phyloP scores from a whole-genome alignment of 305 asterid species.

The Solanum aculeatissimum region DNA sequence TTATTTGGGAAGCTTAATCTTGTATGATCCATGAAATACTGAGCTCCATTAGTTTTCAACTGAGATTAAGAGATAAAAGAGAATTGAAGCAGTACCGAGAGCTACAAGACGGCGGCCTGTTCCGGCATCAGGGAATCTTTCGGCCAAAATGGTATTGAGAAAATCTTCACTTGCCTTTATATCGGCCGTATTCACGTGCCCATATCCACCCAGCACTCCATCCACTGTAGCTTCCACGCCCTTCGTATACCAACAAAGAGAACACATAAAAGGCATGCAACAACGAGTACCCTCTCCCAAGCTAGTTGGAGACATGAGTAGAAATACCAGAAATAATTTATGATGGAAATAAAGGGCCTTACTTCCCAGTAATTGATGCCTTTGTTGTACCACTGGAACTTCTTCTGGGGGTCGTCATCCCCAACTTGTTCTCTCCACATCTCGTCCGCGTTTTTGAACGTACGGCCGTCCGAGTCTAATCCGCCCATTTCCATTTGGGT shows the following conservation, averaged over 20 bases:
- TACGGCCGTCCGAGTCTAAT: conserved; percentile 72
- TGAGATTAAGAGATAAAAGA: neutral
- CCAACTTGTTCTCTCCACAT: conserved; percentile 98
- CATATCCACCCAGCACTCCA: conserved; percentile 93
- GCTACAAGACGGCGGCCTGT: conserved; percentile 50
- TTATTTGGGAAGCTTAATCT: neutral
- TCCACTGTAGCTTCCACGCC: conserved; percentile 90
- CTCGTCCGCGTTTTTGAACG: conserved; percentile 65
- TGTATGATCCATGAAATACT: neutral
- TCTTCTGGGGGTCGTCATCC: conserved; percentile 41
- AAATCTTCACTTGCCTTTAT: conserved; percentile 68
- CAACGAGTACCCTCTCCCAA: neutral
- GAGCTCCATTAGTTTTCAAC: neutral
- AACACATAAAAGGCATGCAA: neutral
- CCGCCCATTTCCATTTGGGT: conserved; percentile 52
- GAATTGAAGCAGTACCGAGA: conserved; percentile 43
- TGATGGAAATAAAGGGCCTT: neutral
- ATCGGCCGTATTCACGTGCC: conserved; percentile 70
- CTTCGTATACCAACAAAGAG: conserved; percentile 27
- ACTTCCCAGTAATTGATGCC: conserved; percentile 92
- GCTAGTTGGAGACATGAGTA: too few species aligned
- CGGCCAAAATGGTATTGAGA: conserved; percentile 50
- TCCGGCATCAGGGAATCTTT: conserved; percentile 50
- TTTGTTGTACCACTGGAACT: conserved; percentile 70
- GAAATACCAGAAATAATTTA: too few species aligned